Evolutionary conservation across 345 rosid genomes (phyloP), one percentile per base, ranked within the genome.

Genomic region (Linum tenue): DNA sequence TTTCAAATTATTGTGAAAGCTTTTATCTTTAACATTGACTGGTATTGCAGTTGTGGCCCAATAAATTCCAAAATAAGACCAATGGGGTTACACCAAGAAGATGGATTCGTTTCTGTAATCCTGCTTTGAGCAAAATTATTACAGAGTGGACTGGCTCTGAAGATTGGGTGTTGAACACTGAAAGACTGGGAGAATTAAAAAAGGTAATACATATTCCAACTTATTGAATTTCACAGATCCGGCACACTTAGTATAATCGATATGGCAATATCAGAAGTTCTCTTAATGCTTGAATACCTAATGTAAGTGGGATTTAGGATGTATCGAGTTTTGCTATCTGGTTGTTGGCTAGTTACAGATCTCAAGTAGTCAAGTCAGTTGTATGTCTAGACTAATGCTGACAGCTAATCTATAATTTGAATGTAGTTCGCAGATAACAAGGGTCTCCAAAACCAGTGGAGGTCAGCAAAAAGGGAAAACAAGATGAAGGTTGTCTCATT

Each of bases 341-440:
- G 6, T 41, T 4, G 44, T 41, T 41, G 44, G 9, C 44, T 41
- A 4, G 9, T 41, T 41, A 4, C 0, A 41, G 6, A 0, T 8
- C 5, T 48, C 14, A 12, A 9, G 14, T 3, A 48, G 9, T 48
- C 53, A 48, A 7, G 53, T 48, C 3, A 48, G 53, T 48, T 2
- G 53, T 48, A 12, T 48, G 14, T 48, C 53, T 48, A 9, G 15
- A 48, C 53, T 48, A 48, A 22, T 22, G 31, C 31, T 22, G 31
- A 22, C 31, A 22, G 31, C 31, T 22, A 48, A 48, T 16, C 10
- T 75, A 66, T 65, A 53, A 59, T 62, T 39, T 69, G 31, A 68
- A 76, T 70, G 56, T 56, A 88, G 96, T 83, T 84, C 79, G 86
- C 86, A 40, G 96, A 84, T 63, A 78, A 84, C 72, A 83, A 84